phyloP scores from a whole-genome alignment of 768 basidiomycete genomes.

The Boletus reticuloceps region DNA sequence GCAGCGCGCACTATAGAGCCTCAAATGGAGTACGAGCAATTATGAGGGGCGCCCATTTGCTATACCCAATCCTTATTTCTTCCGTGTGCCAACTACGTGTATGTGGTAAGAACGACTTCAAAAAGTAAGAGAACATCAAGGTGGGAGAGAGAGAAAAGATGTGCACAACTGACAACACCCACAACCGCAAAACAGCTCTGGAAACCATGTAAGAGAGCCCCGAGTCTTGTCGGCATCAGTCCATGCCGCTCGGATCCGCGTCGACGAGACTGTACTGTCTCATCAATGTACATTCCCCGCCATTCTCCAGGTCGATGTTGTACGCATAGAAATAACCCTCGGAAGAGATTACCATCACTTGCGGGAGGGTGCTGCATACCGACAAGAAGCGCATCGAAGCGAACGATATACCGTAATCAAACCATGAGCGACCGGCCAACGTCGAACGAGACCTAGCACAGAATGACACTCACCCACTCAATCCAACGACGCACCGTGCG shows the following conservation, averaged over 20 bases:
- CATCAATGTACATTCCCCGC: conserved; percentile 92
- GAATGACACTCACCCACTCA: conserved; percentile 69
- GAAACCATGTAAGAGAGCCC: background rate
- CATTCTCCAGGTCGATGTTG: conserved; percentile 92
- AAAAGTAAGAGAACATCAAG: background rate
- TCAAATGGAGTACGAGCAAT: no score
- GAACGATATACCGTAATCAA: no score
- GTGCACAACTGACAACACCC: background rate
- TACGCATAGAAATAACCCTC: conserved; percentile 97
- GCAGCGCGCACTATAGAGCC: no score
- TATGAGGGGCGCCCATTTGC: no score
- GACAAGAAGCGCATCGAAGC: background rate
- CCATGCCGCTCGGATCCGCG: conserved; percentile 25
- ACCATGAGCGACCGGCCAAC: background rate
- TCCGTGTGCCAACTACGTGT: background rate
- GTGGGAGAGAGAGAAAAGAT: background rate
- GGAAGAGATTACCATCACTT: conserved; percentile 95
- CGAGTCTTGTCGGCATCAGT: conserved; percentile 19
- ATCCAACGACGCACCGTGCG: conserved; percentile 81
- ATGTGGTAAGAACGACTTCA: background rate
- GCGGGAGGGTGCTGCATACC: conserved; percentile 74
- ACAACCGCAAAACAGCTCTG: background rate
- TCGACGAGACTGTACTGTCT: conserved; percentile 75
- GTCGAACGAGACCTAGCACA: background rate
- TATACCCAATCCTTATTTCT: background rate